Percentiles rank a stretch among this genome's conserved stretches.
phyloP scores from a whole-genome alignment of 331 rosid species.

The Malus hybrid region DNA sequence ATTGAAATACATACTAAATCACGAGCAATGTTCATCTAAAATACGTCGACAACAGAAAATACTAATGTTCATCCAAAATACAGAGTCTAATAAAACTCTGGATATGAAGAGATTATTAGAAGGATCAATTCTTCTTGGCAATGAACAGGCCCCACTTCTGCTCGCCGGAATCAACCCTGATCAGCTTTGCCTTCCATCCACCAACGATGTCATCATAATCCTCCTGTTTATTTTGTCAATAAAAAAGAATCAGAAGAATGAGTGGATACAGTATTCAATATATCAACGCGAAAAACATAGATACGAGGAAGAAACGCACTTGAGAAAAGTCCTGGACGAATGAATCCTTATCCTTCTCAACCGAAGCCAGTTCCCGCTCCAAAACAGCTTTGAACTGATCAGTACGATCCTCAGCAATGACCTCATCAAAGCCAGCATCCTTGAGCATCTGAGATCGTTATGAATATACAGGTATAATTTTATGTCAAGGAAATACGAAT shows the following conservation, averaged over 20 bases:
- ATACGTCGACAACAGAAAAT: neutral
- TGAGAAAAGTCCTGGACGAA: conserved; percentile 60
- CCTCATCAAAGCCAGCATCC: conserved; percentile 69
- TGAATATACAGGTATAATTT: neutral
- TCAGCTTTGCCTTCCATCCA: conserved; percentile 82
- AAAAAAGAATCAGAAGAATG: neutral
- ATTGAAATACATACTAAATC: neutral
- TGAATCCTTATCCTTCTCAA: conserved; percentile 55
- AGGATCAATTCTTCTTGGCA: conserved; percentile 46
- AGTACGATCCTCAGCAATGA: conserved; percentile 68
- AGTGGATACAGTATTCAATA: neutral
- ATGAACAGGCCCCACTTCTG: conserved; percentile 88
- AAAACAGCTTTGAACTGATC: conserved; percentile 66
- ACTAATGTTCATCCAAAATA: neutral
- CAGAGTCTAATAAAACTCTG: neutral
- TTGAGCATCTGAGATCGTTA: conserved; percentile 56
- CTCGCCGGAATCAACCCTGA: conserved; percentile 62
- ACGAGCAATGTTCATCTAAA: no score
- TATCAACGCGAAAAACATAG: neutral
- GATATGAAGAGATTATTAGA: neutral
- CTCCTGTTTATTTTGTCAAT: conserved; percentile 33
- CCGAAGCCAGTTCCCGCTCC: conserved; percentile 46
- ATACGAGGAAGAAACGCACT: conserved; percentile 36
- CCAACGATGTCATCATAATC: conserved; percentile 60
- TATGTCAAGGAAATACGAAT: conserved; percentile 1